phyloP scores from a whole-genome alignment of 345 rosid genomes.

The Excoecaria cochinchinensis region DNA sequence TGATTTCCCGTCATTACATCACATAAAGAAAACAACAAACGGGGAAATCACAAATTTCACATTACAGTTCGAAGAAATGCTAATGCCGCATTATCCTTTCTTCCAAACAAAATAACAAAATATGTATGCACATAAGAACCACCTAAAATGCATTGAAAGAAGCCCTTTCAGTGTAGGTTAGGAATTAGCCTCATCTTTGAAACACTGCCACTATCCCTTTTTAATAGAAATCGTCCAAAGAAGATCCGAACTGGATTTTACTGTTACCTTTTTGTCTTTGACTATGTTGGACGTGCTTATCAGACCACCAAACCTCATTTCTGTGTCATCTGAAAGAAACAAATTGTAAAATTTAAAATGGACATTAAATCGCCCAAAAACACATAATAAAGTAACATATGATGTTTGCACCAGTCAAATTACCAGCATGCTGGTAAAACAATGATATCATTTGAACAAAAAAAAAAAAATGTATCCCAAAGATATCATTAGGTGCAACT shows the following conservation, averaged over 20 bases:
- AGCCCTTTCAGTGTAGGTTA: not conserved
- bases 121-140: not conserved
- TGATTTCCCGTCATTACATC: not conserved
- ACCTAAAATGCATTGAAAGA: not conserved
- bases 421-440: too few relatives aligned
- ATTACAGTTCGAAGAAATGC: not conserved
- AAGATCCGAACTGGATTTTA: slow-evolving; percentile 74
- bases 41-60: not conserved
- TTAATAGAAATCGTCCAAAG: slow-evolving; percentile 92
- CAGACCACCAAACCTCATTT: slow-evolving; percentile 82
- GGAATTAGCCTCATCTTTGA: not conserved
- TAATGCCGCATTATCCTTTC: not conserved
- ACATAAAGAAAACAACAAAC: not conserved
- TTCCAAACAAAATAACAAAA: not conserved
- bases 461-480: too few relatives aligned
- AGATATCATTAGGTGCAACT: too few relatives aligned
- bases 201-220: slow-evolving; percentile 16
- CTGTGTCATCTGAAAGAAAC: slow-evolving; percentile 49
- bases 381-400: too few relatives aligned
- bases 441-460: too few relatives aligned
- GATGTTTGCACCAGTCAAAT: too few relatives aligned
- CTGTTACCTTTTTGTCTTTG: slow-evolving; percentile 56
- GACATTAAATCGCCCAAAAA: not conserved
- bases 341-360: not conserved
- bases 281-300: slow-evolving; percentile 80